Evolutionary conservation across 2,329 filamentous ascomycete genomes (phyloP), one percentile per base, ranked within the genome.

Genomic region (Ceratocystis lukuohia): DNA sequence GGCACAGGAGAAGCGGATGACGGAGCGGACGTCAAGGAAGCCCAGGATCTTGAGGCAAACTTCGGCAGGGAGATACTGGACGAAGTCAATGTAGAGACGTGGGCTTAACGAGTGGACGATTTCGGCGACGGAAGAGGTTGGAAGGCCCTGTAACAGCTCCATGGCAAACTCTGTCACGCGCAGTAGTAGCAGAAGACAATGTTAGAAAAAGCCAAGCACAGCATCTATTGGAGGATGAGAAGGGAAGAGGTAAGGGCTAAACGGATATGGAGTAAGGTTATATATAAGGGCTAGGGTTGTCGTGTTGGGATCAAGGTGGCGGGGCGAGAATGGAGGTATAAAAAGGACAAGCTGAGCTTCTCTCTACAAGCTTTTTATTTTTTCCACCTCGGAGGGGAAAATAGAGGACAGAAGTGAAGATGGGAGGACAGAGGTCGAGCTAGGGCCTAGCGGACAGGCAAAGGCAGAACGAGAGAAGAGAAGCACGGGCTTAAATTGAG

Each of bases 71-170:
- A 99, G 83, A 71, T 90, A 86, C 69, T 84, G 80, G 53, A 96
- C 85, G 65, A 96, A 96, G 76, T 99, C 90, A 76, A 96, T 93
- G 75, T 96, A 92, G 2, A 97, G 85, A 64, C 92, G 82, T 3
- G 91, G 89, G 69, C 87, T 88, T 20, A 96, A 78, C 69, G 87
- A 84, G 65, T 92, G 84, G 61, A 96, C 89, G 65, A 96, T 89
- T 57, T 87, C 82, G 62, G 88, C 86, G 68, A 96, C 86, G 65
- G 86, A 84, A 5, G 88, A 88, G 0, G 91, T 95, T 20, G 88
- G 89, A 33, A 96, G 80, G 66, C 88, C 86, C 67, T 87, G 84
- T 66, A 96, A 80, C 28, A 96, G 82, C 59, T 84, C 82, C 77
- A 93, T 90, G 50, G 89, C 88, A 70, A 96, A 83, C 74, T 93